These are phyloP conservation scores for Sugiyamaella paludigena DNA, from an alignment of 1,139 yeast genomes.

Conservation along the genomic window DNA sequence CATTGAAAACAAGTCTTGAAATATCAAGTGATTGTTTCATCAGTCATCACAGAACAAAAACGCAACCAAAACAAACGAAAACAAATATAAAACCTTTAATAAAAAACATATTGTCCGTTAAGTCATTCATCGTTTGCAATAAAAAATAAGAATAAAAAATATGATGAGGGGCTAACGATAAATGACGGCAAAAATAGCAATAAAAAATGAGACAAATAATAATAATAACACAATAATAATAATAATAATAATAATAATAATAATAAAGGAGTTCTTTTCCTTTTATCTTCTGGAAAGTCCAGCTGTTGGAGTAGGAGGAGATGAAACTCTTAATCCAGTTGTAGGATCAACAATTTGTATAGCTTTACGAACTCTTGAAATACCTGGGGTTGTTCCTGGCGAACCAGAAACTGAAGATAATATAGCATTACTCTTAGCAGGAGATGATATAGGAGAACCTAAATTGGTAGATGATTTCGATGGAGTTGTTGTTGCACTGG, in stretches of 20 bases:
- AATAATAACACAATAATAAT: constrained; percentile 2
- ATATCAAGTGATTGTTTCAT: no score
- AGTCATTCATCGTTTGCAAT: neutral
- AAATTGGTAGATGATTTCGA: constrained; percentile 8
- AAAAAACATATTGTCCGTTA: no score
- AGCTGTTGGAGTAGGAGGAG: constrained; percentile 19
- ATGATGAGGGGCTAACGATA: neutral
- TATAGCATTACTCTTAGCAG: constrained; percentile 16
- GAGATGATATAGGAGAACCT: constrained; percentile 20
- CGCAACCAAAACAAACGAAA: no score
- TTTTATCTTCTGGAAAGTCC: constrained; percentile 6
- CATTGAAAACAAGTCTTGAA: neutral
- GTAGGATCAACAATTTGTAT: constrained; percentile 77
- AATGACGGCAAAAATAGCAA: neutral
- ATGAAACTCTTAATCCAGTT: constrained; percentile 61
- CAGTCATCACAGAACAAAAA: constrained; percentile 9
- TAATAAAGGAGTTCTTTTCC: neutral
- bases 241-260: constrained; percentile 4
- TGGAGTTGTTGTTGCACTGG: neutral
- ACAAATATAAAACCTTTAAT: no score
- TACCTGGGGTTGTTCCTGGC: constrained; percentile 19
- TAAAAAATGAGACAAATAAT: no score
- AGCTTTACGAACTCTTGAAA: constrained; percentile 41
- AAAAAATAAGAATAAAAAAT: neutral
- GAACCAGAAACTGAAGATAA: constrained; percentile 21